phyloP scores from a whole-genome alignment of 1,284 basidiomycete genomes.

The Malassezia globosa region DNA sequence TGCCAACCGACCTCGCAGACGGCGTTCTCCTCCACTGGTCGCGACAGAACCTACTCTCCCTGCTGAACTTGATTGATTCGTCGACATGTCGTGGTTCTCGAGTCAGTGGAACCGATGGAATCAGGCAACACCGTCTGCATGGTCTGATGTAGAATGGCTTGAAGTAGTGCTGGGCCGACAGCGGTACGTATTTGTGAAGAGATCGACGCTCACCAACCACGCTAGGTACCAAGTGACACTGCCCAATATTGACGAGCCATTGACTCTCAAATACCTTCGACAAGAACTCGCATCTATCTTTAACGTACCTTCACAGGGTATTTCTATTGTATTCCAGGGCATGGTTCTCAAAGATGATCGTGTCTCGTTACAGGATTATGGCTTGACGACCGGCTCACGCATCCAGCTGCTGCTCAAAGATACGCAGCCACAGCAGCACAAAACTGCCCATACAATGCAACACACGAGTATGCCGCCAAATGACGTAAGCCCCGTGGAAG shows the following conservation, averaged over 20 bases:
- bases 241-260: constrained; percentile 18
- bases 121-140: neutral
- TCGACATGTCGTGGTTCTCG: constrained; percentile 45
- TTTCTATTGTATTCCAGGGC: constrained; percentile 34
- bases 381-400: constrained; percentile 29
- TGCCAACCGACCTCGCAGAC: neutral
- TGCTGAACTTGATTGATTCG: too few relatives aligned
- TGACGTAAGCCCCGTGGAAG: neutral
- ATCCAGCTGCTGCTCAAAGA: constrained; percentile 9
- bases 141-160: constrained; percentile 16
- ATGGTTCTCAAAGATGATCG: constrained; percentile 39
- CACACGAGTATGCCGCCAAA: too few relatives aligned
- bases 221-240: constrained; percentile 28
- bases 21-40: neutral
- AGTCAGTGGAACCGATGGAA: constrained; percentile 39
- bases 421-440: too few relatives aligned
- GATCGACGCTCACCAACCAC: too few relatives aligned
- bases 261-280: constrained; percentile 33
- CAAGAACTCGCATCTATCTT: constrained; percentile 33
- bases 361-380: constrained; percentile 28
- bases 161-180: constrained; percentile 38
- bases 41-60: neutral
- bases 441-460: too few relatives aligned
- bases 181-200: constrained; percentile 19
- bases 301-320: constrained; percentile 27